These are phyloP conservation scores for Chimonanthus salicifolius DNA, from an alignment of 164 flowering plant genomes.

Conservation along the genomic window DNA sequence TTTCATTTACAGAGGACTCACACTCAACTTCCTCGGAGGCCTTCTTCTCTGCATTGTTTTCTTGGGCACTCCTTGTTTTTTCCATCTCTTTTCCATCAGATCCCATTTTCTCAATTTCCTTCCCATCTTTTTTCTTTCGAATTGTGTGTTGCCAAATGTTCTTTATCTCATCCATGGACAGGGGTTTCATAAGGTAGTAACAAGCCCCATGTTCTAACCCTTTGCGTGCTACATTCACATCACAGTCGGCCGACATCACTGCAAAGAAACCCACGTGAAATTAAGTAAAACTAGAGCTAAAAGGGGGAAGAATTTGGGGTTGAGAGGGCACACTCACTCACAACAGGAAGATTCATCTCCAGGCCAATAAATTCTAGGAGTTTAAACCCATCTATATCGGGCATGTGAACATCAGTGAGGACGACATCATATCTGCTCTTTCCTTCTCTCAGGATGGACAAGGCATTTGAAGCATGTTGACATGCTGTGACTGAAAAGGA, in stretches of 20 bases:
- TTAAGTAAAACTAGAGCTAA: no score
- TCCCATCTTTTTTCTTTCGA: constrained; percentile 68
- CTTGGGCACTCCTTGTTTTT: background rate
- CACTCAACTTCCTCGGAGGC: background rate
- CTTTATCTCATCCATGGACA: constrained; percentile 79
- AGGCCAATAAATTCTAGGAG: constrained; percentile 74
- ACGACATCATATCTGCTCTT: constrained; percentile 65
- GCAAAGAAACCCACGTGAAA: constrained; percentile 4
- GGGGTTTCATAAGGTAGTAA: constrained; percentile 88
- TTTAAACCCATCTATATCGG: constrained; percentile 93
- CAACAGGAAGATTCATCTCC: constrained; percentile 88
- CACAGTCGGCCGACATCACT: constrained; percentile 99
- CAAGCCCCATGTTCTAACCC: constrained; percentile 97
- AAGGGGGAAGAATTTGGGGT: background rate
- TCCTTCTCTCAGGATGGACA: constrained; percentile 49
- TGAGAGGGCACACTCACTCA: constrained; percentile 42
- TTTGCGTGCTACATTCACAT: constrained; percentile 81
- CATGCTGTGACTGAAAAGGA: constrained; percentile 60
- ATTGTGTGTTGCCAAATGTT: constrained; percentile 95
- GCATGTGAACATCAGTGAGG: constrained; percentile 92
- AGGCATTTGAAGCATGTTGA: constrained; percentile 50
- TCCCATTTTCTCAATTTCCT: constrained; percentile 41
- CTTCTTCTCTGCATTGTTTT: background rate
- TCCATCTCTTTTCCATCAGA: background rate
- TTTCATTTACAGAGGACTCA: constrained; percentile 23